Conservation (phyloP, 2,329 filamentous ascomycete genomes). For the Mollisiaceae sp. region DNA sequence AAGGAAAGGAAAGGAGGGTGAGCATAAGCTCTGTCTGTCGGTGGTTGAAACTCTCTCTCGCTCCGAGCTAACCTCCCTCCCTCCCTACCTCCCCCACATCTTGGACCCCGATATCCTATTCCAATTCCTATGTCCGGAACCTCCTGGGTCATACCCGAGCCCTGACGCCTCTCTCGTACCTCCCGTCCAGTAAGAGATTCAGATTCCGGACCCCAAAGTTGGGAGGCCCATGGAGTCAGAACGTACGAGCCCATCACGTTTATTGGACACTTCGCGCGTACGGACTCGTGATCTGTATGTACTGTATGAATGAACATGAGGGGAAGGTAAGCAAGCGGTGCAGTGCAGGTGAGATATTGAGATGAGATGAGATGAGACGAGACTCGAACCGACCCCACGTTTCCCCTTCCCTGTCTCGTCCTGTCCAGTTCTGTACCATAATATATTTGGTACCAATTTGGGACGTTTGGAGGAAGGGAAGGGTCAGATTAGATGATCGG, state of each 20-base stretch:
- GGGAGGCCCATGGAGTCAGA: not conserved
- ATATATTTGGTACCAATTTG: not conserved
- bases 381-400: slow-evolving; percentile 3
- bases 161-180: not conserved
- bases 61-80: not conserved
- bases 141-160: too few relatives aligned
- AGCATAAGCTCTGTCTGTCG: too few relatives aligned
- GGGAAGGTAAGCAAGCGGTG: not conserved
- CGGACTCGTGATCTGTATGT: not conserved
- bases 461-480: not conserved
- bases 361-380: slow-evolving; percentile 13
- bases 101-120: not conserved
- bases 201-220: too few relatives aligned
- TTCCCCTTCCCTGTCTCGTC: too few relatives aligned
- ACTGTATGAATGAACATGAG: not conserved
- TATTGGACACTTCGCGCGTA: not conserved
- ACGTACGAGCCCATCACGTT: not conserved
- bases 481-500: not conserved
- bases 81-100: too few relatives aligned
- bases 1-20: too few relatives aligned
- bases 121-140: not conserved
- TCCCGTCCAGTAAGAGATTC: not conserved
- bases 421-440: too few relatives aligned
- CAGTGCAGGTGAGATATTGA: not conserved
- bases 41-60: too few relatives aligned